Evolutionary conservation across 108 stramenopile species (phyloP), one percentile per base, ranked within the genome.

Genomic region (Cyclostephanos tholiformis): DNA sequence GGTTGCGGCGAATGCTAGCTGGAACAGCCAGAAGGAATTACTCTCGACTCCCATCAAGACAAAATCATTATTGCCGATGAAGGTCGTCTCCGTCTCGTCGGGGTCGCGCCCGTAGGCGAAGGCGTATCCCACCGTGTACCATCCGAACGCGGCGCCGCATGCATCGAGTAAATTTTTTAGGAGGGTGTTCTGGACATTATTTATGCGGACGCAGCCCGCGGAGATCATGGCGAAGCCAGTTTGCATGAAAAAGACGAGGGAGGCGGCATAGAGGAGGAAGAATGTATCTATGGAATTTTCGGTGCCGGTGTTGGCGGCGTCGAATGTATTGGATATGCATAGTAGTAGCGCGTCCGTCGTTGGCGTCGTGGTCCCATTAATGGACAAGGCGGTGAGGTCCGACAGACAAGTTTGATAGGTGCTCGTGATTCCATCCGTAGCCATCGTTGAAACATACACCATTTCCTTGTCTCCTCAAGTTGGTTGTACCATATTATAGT

Each of bases 81-180:
- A 92, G 29, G 75, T 72, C 4, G 51, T 68, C 7, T 73, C 71
- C 17, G 81, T 79, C 38, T 61, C 75, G 48, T 61, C 56, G 14
- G 67, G 62, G 17, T 71, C 65, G 26, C 92, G 91, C 36, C 84
- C 90, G 68, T 87, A 90, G 2, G 94, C 90, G 65, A 95, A 89
- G 7, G 90, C 91, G 49, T 89, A 90, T 20, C 96, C 94, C 39
- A 95, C 61, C 16, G 84, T 44, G 78, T 84, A 97, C 70, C 92
- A 97, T 39, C 82, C 86, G 20, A 93, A 27, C 29, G 92, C 84
- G 14, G 83, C 71, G 48, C 91, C 89, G 60, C 91, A 92, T 13
- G 90, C 90, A 79, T 97, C 96, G 35, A 95, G 55, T 23, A 97
- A 43, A 69, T 97, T 97, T 82, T 97, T 95, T 9, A 97, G 75